These are phyloP conservation scores for Rhodotorula glutinis DNA, from an alignment of 1,284 basidiomycete species.

Conservation along the genomic window DNA sequence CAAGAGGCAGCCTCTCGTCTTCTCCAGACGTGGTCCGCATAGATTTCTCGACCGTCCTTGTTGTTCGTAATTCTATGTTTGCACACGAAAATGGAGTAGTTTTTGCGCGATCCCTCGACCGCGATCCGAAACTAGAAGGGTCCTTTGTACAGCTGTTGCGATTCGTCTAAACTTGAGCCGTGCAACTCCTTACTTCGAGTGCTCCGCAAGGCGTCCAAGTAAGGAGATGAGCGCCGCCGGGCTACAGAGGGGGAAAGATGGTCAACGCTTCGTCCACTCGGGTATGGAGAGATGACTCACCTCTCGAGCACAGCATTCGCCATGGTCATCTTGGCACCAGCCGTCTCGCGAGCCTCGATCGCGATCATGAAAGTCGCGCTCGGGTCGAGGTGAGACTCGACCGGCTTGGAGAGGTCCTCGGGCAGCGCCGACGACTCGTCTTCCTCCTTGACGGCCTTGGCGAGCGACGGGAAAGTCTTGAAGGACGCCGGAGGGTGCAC, in stretches of 20 bases:
- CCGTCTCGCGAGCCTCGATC: slow-evolving; percentile 38
- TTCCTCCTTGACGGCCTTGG: slow-evolving; percentile 7
- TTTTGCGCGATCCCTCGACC: not conserved
- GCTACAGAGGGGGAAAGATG: not conserved
- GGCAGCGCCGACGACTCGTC: slow-evolving; percentile 9
- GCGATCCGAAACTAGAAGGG: not conserved
- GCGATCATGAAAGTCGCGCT: slow-evolving; percentile 40
- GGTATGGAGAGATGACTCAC: slow-evolving; percentile 2
- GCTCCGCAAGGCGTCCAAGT: slow-evolving; percentile 12
- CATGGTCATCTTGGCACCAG: slow-evolving; percentile 38
- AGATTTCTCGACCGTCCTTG: not conserved
- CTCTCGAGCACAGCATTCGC: slow-evolving; percentile 38
- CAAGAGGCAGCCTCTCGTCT: not conserved
- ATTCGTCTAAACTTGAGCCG: too few species aligned
- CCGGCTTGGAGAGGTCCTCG: slow-evolving; percentile 25
- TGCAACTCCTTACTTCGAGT: slow-evolving; percentile 1
- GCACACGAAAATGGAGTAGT: not conserved
- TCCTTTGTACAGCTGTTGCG: not conserved
- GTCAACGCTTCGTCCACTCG: not conserved
- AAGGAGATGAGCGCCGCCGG: slow-evolving; percentile 28
- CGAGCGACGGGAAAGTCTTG: slow-evolving; percentile 37
- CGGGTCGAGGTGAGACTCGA: slow-evolving; percentile 36
- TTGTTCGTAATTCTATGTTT: slow-evolving; percentile 4
- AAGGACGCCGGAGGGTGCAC: slow-evolving; percentile 38
- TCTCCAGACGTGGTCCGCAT: not conserved